Conservation (phyloP, 2,329 filamentous ascomycete species). For the Cercospora canescens region DNA sequence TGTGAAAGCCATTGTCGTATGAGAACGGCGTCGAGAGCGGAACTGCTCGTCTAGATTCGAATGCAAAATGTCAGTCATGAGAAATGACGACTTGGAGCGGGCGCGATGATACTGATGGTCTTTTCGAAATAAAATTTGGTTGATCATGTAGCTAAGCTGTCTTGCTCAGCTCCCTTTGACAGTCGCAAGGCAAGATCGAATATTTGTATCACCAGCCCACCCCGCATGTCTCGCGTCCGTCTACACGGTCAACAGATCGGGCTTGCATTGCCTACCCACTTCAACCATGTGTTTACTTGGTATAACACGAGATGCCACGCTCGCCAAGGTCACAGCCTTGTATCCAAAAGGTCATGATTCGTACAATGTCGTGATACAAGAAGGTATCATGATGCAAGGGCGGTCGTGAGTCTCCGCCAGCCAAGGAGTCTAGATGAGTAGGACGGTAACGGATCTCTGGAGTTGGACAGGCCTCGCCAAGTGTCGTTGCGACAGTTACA, state of each 20-base stretch:
- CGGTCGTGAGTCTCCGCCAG: neutral
- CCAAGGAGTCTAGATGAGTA: neutral
- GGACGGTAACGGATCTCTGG: neutral
- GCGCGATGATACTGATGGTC: neutral
- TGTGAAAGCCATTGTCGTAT: neutral
- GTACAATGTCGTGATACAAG: neutral
- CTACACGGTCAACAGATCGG: neutral
- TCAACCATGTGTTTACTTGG: neutral
- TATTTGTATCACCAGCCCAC: neutral
- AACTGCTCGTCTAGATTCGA: neutral
- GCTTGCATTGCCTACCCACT: neutral
- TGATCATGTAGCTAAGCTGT: neutral
- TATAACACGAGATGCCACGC: neutral
- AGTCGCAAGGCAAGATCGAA: neutral
- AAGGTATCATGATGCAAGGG: neutral
- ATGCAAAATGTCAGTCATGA: neutral
- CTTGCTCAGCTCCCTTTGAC: neutral
- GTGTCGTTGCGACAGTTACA: neutral
- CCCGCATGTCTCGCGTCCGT: neutral
- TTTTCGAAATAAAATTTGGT: neutral
- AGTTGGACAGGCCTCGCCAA: neutral
- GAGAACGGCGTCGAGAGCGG: neutral
- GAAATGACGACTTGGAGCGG: neutral
- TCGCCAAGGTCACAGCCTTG: slow-evolving; percentile 2
- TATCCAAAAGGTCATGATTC: neutral